These are phyloP conservation scores for Plasmopara halstedii DNA, from an alignment of 352 stramenopile species.

Conservation along the genomic window DNA sequence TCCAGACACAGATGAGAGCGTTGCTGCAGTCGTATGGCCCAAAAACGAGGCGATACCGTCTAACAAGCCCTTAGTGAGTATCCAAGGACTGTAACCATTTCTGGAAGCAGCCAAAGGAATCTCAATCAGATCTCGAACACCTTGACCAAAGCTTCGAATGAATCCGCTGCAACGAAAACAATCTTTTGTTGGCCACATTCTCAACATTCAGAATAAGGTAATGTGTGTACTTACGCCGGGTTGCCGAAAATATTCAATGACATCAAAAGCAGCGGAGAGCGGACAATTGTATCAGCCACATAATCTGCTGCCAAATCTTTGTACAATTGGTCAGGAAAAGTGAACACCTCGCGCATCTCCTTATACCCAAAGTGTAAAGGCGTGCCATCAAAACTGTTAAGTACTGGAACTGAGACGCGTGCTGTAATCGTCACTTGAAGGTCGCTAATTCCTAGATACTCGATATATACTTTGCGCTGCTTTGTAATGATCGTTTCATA, in stretches of 20 bases:
- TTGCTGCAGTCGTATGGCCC: constrained; percentile 59
- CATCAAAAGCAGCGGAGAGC: constrained; percentile 72
- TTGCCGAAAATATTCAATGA: constrained; percentile 83
- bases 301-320: constrained; percentile 82
- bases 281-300: constrained; percentile 70
- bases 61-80: constrained; percentile 62
- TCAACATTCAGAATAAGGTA: background rate
- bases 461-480: constrained; percentile 58
- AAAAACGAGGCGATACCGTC: constrained; percentile 63
- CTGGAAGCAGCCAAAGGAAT: constrained; percentile 58
- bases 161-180: constrained; percentile 50
- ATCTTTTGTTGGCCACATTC: constrained; percentile 1
- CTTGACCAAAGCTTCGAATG: constrained; percentile 55
- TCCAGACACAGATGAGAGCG: constrained; percentile 63
- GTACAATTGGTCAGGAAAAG: constrained; percentile 62
- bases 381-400: constrained; percentile 79
- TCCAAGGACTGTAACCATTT: constrained; percentile 73
- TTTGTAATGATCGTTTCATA: constrained; percentile 23
- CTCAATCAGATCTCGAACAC: constrained; percentile 70
- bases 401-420: constrained; percentile 61
- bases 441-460: constrained; percentile 43
- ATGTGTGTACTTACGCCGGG: constrained; percentile 51
- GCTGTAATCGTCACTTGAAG: constrained; percentile 66
- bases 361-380: constrained; percentile 49
- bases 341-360: constrained; percentile 61